Evolutionary conservation across 2,329 filamentous ascomycete genomes (phyloP), one percentile per base, ranked within the genome.

Genomic region (Sordariomycetes sp.): DNA sequence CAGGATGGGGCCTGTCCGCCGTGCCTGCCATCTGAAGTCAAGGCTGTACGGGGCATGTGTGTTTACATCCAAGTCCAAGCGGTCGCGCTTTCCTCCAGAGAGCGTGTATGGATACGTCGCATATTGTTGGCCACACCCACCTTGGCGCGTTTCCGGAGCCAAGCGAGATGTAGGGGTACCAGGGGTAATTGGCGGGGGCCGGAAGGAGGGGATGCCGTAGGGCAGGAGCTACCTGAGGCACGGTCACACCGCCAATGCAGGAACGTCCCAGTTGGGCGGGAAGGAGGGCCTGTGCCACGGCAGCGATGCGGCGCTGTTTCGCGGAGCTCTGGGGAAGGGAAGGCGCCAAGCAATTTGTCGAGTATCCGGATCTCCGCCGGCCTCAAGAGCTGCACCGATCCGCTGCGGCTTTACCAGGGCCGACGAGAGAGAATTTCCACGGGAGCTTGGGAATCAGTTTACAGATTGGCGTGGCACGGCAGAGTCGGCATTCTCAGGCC

Each of bases 201-300:
- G 28, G 34, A 40, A 35, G 6, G 32, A 20, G 14, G n/a, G 22
- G 14, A 32, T 50, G 43, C 40, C 43, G 46, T 35, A 25, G 34
- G 40, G 54, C 25, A 51, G 54, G 25, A 35, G 46, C 46, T 22
- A 24, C 46, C 54, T 57, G 54, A 57, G 43, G 54, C 54, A 50
- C 24, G 34, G 40, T 22, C 43, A 37, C 43, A 46, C 25, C 25
- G 48, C 25, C 35, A 56, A 57, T 57, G 54, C 43, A 57, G 54
- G 54, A 57, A 51, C 54, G 25, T 20, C 22, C 25, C 54, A 48
- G 54, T n/a, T 57, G 40, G 10, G 54, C 14, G 40, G 40, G 40
- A 46, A 46, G 40, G 18, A 46, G 40, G 40, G 40, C 40, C 40
- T 46, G 40, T 46, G 40, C 40, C 6, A 8, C 5, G 7, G 40